These are phyloP conservation scores for Imleria badia DNA, from an alignment of 768 basidiomycete genomes.

Conservation along the genomic window DNA sequence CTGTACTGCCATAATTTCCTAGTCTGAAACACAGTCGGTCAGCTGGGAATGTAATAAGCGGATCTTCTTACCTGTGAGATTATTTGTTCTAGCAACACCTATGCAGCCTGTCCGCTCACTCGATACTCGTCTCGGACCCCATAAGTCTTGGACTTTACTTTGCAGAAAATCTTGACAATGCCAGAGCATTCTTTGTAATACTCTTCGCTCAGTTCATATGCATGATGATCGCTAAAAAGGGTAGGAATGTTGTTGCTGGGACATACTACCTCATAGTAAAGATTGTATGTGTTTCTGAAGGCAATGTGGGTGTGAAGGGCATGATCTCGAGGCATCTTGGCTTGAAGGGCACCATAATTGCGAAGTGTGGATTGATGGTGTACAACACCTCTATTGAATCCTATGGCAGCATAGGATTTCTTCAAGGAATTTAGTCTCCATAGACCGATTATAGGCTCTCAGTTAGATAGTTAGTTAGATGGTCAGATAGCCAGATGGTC, in stretches of 20 bases:
- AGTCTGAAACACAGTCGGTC: neutral
- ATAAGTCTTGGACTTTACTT: neutral
- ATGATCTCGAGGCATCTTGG: constrained; percentile 10
- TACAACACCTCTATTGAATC: neutral
- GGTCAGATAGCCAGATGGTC: no score
- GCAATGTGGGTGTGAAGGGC: constrained; percentile 3
- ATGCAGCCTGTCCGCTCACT: constrained; percentile 3
- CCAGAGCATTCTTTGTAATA: neutral
- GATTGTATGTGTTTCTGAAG: constrained; percentile 19
- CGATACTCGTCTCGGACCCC: constrained; percentile 2
- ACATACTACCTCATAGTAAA: constrained; percentile 10
- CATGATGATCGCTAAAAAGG: neutral
- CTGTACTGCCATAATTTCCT: no score
- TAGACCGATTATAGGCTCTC: neutral
- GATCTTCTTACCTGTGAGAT: constrained; percentile 3
- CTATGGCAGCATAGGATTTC: constrained; percentile 8
- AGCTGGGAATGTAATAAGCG: neutral
- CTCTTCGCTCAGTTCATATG: constrained; percentile 6
- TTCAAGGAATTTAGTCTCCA: constrained; percentile 8
- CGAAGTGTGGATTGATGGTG: constrained; percentile 11
- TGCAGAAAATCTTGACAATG: neutral
- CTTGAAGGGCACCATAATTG: constrained; percentile 16
- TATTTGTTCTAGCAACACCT: neutral
- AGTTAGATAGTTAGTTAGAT: no score
- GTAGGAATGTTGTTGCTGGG: constrained; percentile 4